Evolutionary conservation across 163 green algal species (phyloP).

Genomic region (Prototheca wickerhamii): DNA sequence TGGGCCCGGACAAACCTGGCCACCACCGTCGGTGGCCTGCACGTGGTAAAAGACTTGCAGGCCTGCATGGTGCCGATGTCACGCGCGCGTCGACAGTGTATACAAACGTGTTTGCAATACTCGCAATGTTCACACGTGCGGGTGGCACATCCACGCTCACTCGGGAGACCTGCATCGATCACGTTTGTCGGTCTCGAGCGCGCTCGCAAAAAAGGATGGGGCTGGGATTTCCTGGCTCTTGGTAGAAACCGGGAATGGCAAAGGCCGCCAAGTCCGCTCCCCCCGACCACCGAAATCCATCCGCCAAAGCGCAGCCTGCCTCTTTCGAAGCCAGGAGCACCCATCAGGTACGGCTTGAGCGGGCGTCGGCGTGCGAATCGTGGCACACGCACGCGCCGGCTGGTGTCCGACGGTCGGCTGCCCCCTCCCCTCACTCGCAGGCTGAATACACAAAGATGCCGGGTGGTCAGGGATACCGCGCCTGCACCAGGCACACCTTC

Average conservation of each 20-base stretch:
- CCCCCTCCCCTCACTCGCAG: background rate
- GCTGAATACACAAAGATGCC: slow-evolving; percentile 39
- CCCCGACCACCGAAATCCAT: background rate
- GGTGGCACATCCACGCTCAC: too few species aligned
- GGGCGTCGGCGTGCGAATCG: background rate
- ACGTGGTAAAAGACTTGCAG: too few species aligned
- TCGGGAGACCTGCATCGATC: too few species aligned
- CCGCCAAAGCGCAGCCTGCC: background rate
- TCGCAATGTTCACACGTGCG: too few species aligned
- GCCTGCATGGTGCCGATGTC: too few species aligned
- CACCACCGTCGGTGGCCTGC: too few species aligned
- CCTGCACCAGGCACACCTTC: slow-evolving; percentile 63
- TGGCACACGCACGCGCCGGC: too few species aligned
- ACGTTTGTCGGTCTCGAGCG: too few species aligned
- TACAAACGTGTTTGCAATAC: too few species aligned
- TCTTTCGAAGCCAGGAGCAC: slow-evolving; percentile 2
- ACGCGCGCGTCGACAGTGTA: too few species aligned
- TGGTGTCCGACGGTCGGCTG: background rate
- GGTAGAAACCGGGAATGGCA: background rate
- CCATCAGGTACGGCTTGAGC: background rate
- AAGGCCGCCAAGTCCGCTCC: slow-evolving; percentile 1
- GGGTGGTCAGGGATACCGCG: slow-evolving; percentile 57
- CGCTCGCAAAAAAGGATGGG: too few species aligned
- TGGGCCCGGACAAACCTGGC: background rate
- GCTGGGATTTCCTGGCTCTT: too few species aligned